Evolutionary conservation across 139 green algal genomes (phyloP).

Genomic region (Trebouxia sp.): DNA sequence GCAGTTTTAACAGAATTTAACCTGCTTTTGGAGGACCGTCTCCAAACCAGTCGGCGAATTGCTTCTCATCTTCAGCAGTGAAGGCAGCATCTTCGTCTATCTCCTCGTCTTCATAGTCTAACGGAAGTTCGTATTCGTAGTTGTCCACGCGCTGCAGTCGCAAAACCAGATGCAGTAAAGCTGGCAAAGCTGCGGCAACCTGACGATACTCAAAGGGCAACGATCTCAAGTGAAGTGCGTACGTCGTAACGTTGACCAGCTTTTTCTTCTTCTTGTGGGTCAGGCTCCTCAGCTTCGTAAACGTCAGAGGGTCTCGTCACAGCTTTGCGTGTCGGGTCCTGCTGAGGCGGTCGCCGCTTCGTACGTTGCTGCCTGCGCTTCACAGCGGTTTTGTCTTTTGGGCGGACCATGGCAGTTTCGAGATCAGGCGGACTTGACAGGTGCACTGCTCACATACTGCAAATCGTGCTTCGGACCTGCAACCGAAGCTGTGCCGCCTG

Average conservation of each 20-base stretch:
- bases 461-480: neutral
- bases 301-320: conserved; percentile 5
- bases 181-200: neutral
- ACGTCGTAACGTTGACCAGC: conserved; percentile 37
- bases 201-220: neutral
- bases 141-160: conserved; percentile 76
- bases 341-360: neutral
- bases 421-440: no score
- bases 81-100: conserved; percentile 96
- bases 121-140: conserved; percentile 89
- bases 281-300: conserved; percentile 34
- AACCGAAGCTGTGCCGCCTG: conserved; percentile 7
- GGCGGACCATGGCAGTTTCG: neutral
- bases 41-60: conserved; percentile 75
- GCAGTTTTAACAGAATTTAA: no score
- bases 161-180: neutral
- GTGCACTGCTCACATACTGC: no score
- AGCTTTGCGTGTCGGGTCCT: neutral
- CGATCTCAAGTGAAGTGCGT: neutral
- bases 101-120: conserved; percentile 94
- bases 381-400: neutral
- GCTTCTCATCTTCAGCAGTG: conserved; percentile 81
- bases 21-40: conserved; percentile 37
- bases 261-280: conserved; percentile 27
- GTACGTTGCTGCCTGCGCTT: neutral